Evolutionary conservation across 306 rosid species (phyloP), one percentile per base, ranked within the genome.

Genomic region (Gastrolobium villosum): DNA sequence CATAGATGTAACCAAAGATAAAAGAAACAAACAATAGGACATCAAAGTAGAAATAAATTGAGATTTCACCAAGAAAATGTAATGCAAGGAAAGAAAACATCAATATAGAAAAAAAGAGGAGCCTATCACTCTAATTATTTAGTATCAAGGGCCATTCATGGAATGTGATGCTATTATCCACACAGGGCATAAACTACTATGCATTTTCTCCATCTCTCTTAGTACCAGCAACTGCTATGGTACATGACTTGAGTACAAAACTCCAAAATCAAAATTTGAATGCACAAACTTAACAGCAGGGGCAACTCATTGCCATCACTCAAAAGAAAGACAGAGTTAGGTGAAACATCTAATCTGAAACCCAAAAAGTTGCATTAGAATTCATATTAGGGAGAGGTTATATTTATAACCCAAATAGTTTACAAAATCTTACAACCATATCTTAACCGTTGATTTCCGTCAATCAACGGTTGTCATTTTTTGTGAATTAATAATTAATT

Each of bases 1-100:
- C 70, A 64, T 64, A 56, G 30, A 52, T 56, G 60, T 55, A 13
- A 15, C 55, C 56, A 65, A 72, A 59, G 48, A 64, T 5, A 60
- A 48, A n/a, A 28, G 8, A 40, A 44, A 46, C 50, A 28, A 44
- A 32, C 41, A 69, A 37, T 10, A 0, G n/a, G 32, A 41, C 9
- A 48, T 49, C 36, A 48, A 75, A 69, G 14, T 65, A 68, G 7
- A 45, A 45, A 61, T 46, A 37, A 61, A 30, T 34, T 9, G 39
- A 52, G 4, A 68, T 30, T 63, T 61, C 67, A 60, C 34, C 72
- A 59, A 26, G 26, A 11, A 36, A 11, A 34, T 5, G 30, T 30
- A 59, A 9, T 39, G 44, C 67, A 36, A 37, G 55, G 49, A 11
- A 26, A 49, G 30, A 1, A 37, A 45, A 37, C 8, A 53, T 14